Evolutionary conservation across 495 filamentous ascomycete genomes (phyloP).

Genomic region (Pseudoneurospora amorphoporcata): DNA sequence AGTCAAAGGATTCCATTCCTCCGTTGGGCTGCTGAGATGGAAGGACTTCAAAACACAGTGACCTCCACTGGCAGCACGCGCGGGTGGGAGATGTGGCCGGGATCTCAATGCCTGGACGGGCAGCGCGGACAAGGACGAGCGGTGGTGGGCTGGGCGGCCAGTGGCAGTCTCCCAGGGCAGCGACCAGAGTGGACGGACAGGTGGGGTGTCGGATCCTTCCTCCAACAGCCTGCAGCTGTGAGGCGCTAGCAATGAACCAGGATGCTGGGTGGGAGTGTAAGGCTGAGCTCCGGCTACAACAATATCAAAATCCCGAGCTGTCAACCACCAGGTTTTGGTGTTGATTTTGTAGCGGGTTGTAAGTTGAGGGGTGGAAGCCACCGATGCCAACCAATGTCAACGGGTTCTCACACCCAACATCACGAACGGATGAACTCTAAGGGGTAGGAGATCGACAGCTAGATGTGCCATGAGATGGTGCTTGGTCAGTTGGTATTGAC

Average conservation of each 20-base stretch:
- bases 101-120: neutral
- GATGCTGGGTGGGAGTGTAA: neutral
- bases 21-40: neutral
- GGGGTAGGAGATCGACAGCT: neutral
- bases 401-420: neutral
- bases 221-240: neutral
- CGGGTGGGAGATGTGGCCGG: neutral
- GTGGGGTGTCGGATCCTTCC: neutral
- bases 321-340: neutral
- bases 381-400: neutral
- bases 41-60: neutral
- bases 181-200: neutral
- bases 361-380: neutral
- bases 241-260: neutral
- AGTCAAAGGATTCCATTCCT: neutral
- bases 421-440: neutral
- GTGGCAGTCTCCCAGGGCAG: neutral
- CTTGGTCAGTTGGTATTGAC: neutral
- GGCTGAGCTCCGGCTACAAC: neutral
- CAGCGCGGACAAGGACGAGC: no score
- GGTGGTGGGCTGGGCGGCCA: neutral
- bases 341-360: neutral
- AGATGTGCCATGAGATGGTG: neutral
- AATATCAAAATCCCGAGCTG: neutral
- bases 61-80: neutral